Evolutionary conservation across 2,329 filamentous ascomycete genomes (phyloP).

Genomic region (Curvularia sp.): DNA sequence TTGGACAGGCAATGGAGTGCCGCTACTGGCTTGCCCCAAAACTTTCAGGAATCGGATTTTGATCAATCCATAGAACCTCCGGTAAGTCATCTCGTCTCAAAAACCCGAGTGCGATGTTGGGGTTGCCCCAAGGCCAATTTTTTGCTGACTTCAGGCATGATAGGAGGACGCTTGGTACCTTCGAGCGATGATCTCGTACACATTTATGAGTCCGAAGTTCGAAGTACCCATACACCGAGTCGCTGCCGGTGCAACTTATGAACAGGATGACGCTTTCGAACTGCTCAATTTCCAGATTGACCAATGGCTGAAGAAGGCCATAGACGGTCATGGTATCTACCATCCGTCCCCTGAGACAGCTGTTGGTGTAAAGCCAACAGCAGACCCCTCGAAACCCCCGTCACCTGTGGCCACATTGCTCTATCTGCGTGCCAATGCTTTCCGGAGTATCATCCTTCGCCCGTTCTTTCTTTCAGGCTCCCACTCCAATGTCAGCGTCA

Average conservation of each 20-base stretch:
- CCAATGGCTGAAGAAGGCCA: constrained; percentile 1
- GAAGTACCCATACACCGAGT: constrained; percentile 1
- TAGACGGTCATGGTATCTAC: constrained; percentile 2
- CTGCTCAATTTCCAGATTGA: constrained; percentile 3
- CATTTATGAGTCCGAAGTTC: constrained; percentile 3
- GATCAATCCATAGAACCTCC: constrained; percentile 2
- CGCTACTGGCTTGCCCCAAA: constrained; percentile 1
- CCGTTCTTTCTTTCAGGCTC: constrained; percentile 1
- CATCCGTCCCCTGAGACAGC: constrained; percentile 1
- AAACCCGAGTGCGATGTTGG: not conserved
- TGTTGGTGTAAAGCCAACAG: constrained; percentile 2
- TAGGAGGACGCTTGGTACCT: constrained; percentile 3
- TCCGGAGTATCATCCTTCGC: constrained; percentile 2
- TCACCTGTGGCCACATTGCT: not conserved
- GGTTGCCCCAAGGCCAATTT: not conserved
- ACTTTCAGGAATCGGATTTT: constrained; percentile 3
- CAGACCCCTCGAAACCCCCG: not conserved
- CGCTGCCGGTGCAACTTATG: constrained; percentile 3
- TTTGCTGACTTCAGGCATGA: not conserved
- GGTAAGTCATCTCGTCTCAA: not conserved
- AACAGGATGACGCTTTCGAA: constrained; percentile 2
- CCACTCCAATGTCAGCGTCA: not conserved
- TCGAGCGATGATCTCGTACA: constrained; percentile 3
- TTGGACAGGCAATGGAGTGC: constrained; percentile 4
- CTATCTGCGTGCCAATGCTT: constrained; percentile 1